Percentiles rank a stretch among this genome's conserved stretches.
Conservation (phyloP, 768 basidiomycete species). For the Lepiota subincarnata region DNA sequence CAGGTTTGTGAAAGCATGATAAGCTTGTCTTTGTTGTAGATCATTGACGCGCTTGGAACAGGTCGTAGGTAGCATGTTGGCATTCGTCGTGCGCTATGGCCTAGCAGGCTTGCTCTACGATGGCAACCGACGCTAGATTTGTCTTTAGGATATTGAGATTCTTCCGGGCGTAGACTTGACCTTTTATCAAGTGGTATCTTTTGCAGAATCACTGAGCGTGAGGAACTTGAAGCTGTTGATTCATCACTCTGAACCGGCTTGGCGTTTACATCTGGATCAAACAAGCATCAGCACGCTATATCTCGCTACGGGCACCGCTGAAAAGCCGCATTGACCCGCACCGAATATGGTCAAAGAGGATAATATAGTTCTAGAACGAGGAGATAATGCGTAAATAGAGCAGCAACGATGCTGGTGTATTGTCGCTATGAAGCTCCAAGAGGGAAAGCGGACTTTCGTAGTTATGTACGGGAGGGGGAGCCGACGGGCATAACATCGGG, state of each 20-base stretch:
- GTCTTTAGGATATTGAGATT: neutral
- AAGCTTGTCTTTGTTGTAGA: neutral
- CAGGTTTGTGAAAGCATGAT: conserved; percentile 46
- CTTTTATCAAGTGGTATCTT: neutral
- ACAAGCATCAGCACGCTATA: neutral
- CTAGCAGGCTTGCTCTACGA: conserved; percentile 88
- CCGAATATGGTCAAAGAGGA: neutral
- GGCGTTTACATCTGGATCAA: neutral
- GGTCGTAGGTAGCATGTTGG: conserved; percentile 72
- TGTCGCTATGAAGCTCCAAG: neutral
- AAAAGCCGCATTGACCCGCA: conserved; percentile 21
- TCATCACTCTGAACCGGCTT: neutral
- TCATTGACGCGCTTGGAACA: conserved; percentile 25
- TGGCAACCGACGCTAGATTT: conserved; percentile 71
- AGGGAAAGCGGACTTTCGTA: conserved; percentile 18
- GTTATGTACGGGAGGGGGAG: conserved; percentile 17
- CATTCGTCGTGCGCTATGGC: conserved; percentile 87
- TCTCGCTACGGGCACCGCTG: conserved; percentile 14
- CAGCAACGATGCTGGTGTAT: neutral
- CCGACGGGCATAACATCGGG: conserved; percentile 28
- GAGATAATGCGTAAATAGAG: conserved; percentile 11
- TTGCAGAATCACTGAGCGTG: neutral
- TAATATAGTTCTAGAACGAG: neutral
- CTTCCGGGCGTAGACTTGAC: no score
- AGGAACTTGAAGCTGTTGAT: neutral